Conservation (phyloP, 2,329 filamentous ascomycete species). For the Dactylellina parvicollis region DNA sequence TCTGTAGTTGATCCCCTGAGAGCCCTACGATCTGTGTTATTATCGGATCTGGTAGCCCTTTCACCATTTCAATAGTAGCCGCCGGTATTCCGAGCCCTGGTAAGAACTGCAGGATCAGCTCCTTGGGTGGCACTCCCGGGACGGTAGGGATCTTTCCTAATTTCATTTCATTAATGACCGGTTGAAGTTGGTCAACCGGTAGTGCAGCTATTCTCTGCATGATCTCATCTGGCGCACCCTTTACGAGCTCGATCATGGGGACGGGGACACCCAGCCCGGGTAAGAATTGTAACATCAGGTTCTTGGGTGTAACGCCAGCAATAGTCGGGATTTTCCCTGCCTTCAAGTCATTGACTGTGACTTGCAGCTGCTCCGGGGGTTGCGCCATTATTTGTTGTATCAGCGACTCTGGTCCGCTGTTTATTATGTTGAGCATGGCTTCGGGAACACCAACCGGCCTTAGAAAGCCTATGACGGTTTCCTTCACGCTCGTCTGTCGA, state of each 20-base stretch:
- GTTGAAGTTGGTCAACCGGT: constrained; percentile 8
- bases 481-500: not conserved
- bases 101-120: constrained; percentile 16
- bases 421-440: constrained; percentile 15
- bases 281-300: constrained; percentile 24
- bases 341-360: too few relatives aligned
- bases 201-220: constrained; percentile 4
- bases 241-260: constrained; percentile 12
- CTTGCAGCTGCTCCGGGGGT: too few relatives aligned
- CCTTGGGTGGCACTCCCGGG: constrained; percentile 16
- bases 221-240: constrained; percentile 13
- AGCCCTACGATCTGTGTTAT: constrained; percentile 7
- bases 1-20: constrained; percentile 6
- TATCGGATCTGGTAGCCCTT: constrained; percentile 2
- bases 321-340: constrained; percentile 22
- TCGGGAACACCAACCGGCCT: constrained; percentile 11
- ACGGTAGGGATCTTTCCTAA: constrained; percentile 27
- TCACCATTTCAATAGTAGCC: constrained; percentile 3
- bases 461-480: not conserved
- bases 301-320: constrained; percentile 6
- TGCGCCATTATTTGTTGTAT: too few relatives aligned
- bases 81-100: constrained; percentile 13
- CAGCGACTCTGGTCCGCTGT: too few relatives aligned
- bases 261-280: constrained; percentile 12
- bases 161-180: constrained; percentile 1